Conservation (phyloP, 192 early-diverging fungal species). For the Umbelopsis sp. region DNA sequence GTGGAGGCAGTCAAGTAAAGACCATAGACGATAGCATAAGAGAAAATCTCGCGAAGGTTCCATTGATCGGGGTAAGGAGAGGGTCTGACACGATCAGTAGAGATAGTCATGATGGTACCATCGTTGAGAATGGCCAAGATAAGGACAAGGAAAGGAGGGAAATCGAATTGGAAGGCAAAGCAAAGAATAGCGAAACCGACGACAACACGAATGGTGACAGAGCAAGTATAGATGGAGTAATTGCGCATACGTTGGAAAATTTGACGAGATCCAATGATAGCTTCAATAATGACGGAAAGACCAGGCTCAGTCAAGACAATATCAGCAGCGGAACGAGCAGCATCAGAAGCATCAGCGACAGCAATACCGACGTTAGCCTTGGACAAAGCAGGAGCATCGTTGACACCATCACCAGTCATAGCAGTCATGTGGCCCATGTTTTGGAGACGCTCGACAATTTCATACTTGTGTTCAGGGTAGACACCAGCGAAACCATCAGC, state of each 20-base stretch:
- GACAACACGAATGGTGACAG: conserved; percentile 82
- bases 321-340: conserved; percentile 76
- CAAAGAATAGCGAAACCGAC: conserved; percentile 70
- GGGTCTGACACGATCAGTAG: conserved; percentile 82
- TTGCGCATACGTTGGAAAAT: conserved; percentile 98
- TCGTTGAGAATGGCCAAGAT: conserved; percentile 92
- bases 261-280: conserved; percentile 85
- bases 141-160: conserved; percentile 85
- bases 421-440: conserved; percentile 72
- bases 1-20: conserved; percentile 83
- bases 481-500: conserved; percentile 72
- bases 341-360: conserved; percentile 76
- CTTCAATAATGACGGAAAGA: conserved; percentile 88
- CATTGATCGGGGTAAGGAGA: conserved; percentile 85
- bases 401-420: conserved; percentile 78
- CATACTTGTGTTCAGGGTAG: conserved; percentile 72
- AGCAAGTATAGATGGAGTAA: conserved; percentile 91
- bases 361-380: conserved; percentile 78
- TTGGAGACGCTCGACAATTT: conserved; percentile 70
- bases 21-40: conserved; percentile 86
- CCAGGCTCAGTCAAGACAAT: conserved; percentile 81
- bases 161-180: conserved; percentile 80
- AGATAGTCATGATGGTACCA: conserved; percentile 91
- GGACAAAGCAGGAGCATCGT: conserved; percentile 71
- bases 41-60: conserved; percentile 87